Evolutionary conservation across 805 yeast genomes (phyloP).

Genomic region (Yueomyces sp.): DNA sequence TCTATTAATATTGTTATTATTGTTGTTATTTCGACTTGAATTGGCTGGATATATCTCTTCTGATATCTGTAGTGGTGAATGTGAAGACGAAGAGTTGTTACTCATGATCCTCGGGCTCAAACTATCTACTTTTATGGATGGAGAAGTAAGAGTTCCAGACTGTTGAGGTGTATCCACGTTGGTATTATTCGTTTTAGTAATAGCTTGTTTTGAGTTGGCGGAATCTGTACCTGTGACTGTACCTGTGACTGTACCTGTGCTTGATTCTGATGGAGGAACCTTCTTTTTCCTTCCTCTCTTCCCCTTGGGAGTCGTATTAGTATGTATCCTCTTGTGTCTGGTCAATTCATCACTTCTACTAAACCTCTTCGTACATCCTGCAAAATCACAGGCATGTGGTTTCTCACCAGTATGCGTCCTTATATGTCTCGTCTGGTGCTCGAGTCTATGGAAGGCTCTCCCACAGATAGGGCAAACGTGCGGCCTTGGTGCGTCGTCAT

Average conservation of each 20-base stretch:
- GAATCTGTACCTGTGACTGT: neutral
- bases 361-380: slow-evolving; percentile 56
- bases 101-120: neutral
- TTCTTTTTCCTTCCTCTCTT: slow-evolving; percentile 34
- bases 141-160: neutral
- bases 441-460: slow-evolving; percentile 62
- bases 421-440: slow-evolving; percentile 68
- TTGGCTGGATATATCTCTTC: neutral
- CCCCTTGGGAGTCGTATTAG: slow-evolving; percentile 56
- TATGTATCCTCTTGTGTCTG: slow-evolving; percentile 59
- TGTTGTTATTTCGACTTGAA: neutral
- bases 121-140: too few relatives aligned
- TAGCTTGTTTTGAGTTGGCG: too few relatives aligned
- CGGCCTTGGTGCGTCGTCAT: slow-evolving; percentile 30
- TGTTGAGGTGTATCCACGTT: neutral
- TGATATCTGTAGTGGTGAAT: neutral
- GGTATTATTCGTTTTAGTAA: too few relatives aligned
- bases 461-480: slow-evolving; percentile 64
- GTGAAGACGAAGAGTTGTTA: neutral
- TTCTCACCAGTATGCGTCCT: slow-evolving; percentile 75
- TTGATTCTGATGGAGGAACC: slow-evolving; percentile 2
- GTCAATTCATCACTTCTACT: slow-evolving; percentile 64
- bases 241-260: neutral
- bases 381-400: slow-evolving; percentile 64
- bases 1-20: slow-evolving; percentile 8